A percentile compares a stretch with the other conserved stretches of the same genome.
Evolutionary conservation across 768 basidiomycete genomes (phyloP).

Genomic region (Melanogaster broomeanus): DNA sequence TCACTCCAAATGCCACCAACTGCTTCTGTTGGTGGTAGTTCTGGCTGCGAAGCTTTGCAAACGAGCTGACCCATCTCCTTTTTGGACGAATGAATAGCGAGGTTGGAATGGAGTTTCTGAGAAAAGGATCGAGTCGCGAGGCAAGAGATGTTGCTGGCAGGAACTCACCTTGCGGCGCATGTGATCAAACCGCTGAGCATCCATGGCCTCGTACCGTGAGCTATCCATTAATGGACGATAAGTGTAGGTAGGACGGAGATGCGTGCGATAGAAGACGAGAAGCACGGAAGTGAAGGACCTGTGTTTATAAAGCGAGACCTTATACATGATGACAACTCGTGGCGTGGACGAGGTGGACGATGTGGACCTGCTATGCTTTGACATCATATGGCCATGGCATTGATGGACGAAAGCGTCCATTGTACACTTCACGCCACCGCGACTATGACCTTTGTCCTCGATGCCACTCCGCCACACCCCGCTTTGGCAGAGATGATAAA

Average conservation of each 20-base stretch:
- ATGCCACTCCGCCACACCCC: slow-evolving; percentile 8
- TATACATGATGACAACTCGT: slow-evolving; percentile 27
- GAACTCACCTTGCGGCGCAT: slow-evolving; percentile 29
- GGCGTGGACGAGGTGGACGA: slow-evolving; percentile 22
- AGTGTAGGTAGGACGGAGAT: slow-evolving; percentile 28
- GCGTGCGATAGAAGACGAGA: slow-evolving; percentile 28
- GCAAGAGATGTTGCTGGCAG: slow-evolving; percentile 10
- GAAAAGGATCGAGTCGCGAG: slow-evolving; percentile 21
- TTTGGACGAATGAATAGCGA: slow-evolving; percentile 10
- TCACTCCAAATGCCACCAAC: slow-evolving; percentile 36
- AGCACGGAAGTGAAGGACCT: slow-evolving; percentile 27
- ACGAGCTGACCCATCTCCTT: slow-evolving; percentile 30
- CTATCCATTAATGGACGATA: slow-evolving; percentile 28
- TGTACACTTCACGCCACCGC: slow-evolving; percentile 13
- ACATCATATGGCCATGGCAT: slow-evolving; percentile 19
- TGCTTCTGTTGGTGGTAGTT: slow-evolving; percentile 13
- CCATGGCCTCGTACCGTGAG: slow-evolving; percentile 30
- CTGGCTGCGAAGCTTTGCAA: slow-evolving; percentile 21
- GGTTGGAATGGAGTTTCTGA: slow-evolving; percentile 19
- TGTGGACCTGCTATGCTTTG: slow-evolving; percentile 19
- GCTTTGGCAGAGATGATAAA: slow-evolving; percentile 19
- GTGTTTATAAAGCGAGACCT: slow-evolving; percentile 21
- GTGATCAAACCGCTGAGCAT: slow-evolving; percentile 35
- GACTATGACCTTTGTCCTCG: slow-evolving; percentile 18
- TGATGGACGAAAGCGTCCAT: slow-evolving; percentile 19